Evolutionary conservation across 169 alveolate species (phyloP).

Genomic region (Babesia microti): DNA sequence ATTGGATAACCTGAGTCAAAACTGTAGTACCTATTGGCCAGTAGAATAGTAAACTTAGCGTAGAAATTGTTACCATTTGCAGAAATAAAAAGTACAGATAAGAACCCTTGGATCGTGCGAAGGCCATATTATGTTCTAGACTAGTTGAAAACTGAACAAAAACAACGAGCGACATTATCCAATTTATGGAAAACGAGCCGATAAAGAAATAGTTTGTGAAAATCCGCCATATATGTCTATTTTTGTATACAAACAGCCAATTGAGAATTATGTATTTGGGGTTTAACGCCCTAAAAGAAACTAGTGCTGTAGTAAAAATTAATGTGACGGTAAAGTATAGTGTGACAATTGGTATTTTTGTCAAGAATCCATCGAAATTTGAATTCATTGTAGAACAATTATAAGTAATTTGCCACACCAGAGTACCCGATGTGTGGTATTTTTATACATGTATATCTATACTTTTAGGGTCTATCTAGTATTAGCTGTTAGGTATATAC

Average conservation of each 20-base stretch:
- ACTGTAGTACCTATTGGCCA: slow-evolving; percentile 57
- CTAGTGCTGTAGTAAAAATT: slow-evolving; percentile 56
- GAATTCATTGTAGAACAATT: no score
- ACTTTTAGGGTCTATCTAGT: no score
- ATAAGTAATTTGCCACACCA: no score
- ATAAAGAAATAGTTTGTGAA: slow-evolving; percentile 61
- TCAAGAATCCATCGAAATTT: no score
- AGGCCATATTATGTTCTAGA: slow-evolving; percentile 59
- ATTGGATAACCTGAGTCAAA: slow-evolving; percentile 49
- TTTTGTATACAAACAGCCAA: slow-evolving; percentile 57
- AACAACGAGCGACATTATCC: slow-evolving; percentile 68
- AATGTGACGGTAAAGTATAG: slow-evolving; percentile 59
- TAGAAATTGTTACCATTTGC: slow-evolving; percentile 49
- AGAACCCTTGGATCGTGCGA: slow-evolving; percentile 55
- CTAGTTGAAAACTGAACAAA: slow-evolving; percentile 63
- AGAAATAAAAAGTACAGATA: slow-evolving; percentile 65
- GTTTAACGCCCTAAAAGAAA: slow-evolving; percentile 49
- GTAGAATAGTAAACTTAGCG: slow-evolving; percentile 52
- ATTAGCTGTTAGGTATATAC: no score
- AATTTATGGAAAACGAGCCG: slow-evolving; percentile 74
- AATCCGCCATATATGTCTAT: slow-evolving; percentile 69
- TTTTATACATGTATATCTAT: no score
- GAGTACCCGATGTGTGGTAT: no score
- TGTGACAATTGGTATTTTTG: no score
- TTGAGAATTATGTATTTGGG: slow-evolving; percentile 61